These are phyloP conservation scores for Microdochium nivale DNA, from an alignment of 2,329 filamentous ascomycete species.

Conservation along the genomic window DNA sequence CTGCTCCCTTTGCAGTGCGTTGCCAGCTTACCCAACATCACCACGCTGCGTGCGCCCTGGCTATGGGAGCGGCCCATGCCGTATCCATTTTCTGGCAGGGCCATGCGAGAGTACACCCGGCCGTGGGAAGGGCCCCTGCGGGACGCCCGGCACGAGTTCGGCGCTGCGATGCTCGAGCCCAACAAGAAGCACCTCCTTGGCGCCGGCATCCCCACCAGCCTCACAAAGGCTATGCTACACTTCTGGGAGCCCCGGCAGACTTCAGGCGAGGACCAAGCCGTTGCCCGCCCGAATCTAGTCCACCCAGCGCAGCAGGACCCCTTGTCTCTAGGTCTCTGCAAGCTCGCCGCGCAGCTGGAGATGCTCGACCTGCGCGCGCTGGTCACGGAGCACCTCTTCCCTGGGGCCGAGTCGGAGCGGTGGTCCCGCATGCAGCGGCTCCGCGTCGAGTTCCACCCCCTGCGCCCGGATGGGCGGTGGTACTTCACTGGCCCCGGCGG, in stretches of 20 bases:
- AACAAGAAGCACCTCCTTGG: slow-evolving; percentile 7
- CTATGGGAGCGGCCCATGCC: slow-evolving; percentile 13
- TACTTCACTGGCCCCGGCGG: slow-evolving; percentile 14
- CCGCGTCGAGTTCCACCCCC: slow-evolving; percentile 10
- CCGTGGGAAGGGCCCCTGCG: slow-evolving; percentile 16
- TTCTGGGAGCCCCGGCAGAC: slow-evolving; percentile 5
- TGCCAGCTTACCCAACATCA: slow-evolving; percentile 10
- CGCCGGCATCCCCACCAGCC: slow-evolving; percentile 5
- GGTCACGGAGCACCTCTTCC: slow-evolving; percentile 9
- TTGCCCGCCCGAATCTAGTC: slow-evolving; percentile 10
- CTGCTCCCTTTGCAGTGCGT: slow-evolving; percentile 13
- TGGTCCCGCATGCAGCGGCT: slow-evolving; percentile 12
- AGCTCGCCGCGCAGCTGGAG: slow-evolving; percentile 9
- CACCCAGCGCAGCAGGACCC: slow-evolving; percentile 5
- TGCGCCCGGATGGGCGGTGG: slow-evolving; percentile 12
- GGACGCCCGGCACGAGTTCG: slow-evolving; percentile 16
- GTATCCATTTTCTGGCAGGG: slow-evolving; percentile 3
- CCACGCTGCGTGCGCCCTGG: slow-evolving; percentile 9
- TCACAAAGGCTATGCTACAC: slow-evolving; percentile 8
- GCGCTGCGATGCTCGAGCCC: slow-evolving; percentile 6
- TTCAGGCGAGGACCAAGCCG: slow-evolving; percentile 3
- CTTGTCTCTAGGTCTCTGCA: slow-evolving; percentile 11
- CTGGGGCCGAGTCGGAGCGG: slow-evolving; percentile 4
- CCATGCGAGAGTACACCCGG: slow-evolving; percentile 7
- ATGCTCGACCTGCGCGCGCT: slow-evolving; percentile 11